Evolutionary conservation across 345 rosid species (phyloP), one percentile per base, ranked within the genome.

Genomic region (Ricinus communis): DNA sequence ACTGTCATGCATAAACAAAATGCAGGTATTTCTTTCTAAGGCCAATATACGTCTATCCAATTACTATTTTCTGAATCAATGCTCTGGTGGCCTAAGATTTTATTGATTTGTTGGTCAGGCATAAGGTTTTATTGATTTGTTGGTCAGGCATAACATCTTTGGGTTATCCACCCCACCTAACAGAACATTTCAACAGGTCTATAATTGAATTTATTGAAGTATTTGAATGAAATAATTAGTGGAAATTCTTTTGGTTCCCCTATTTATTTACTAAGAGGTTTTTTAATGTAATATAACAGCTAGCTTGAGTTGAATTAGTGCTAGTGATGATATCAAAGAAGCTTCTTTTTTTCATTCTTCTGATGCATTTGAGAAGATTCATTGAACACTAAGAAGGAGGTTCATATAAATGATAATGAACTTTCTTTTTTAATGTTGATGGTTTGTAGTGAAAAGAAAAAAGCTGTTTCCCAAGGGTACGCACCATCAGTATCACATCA

Each of bases 121-220:
- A n/a, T n/a, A n/a, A n/a, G n/a, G n/a, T n/a, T n/a, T n/a, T n/a
- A 1, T 36, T 19, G 4, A 30, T 60, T 38, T 60, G n/a, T 60
- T 60, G 18, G 27, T 60, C 24, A 36, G 46, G 46, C 40, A 60
- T 60, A 45, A 60, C 65, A 36, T 60, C 62, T 8, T 58, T 31
- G 62, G n/a, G n/a, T n/a, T n/a, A n/a, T 58, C 16, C 12, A 16
- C 41, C 30, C 62, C 22, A 58, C 40, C 62, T 58, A 58, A 58
- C n/a, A n/a, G 55, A 1, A n/a, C 19, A 18, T 10, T 51, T 21
- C 8, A 0, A 5, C 55, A 51, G 19, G 25, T 51, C 19, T 51
- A 10, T 58, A n/a, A n/a, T n/a, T n/a, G n/a, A n/a, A n/a, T n/a
- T n/a, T n/a, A n/a, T n/a, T 15, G 8, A 58, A 58, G 43, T 58